These are phyloP conservation scores for Hyphopichia khmerensis DNA, from an alignment of 1,139 yeast species.

Conservation along the genomic window DNA sequence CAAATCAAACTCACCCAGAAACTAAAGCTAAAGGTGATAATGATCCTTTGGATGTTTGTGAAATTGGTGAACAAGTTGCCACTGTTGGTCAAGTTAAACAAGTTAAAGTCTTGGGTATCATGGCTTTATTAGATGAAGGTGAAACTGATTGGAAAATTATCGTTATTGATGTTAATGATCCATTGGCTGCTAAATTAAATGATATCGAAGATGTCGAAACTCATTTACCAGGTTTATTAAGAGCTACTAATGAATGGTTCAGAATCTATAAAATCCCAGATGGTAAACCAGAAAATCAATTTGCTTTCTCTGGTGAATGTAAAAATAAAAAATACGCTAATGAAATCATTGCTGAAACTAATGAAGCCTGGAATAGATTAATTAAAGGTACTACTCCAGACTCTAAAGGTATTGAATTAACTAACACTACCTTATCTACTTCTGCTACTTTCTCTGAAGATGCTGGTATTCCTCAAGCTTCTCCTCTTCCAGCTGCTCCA, in stretches of 20 bases:
- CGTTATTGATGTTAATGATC: constrained; percentile 80
- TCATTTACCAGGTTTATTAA: constrained; percentile 80
- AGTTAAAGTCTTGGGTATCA: constrained; percentile 88
- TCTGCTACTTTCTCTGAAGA: constrained; percentile 53
- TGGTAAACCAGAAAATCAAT: constrained; percentile 84
- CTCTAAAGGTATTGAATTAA: constrained; percentile 56
- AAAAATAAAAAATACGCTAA: constrained; percentile 69
- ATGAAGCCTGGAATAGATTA: constrained; percentile 74
- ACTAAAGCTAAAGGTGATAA: constrained; percentile 89
- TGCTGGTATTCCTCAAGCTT: constrained; percentile 65
- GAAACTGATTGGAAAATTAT: constrained; percentile 98
- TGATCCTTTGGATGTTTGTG: constrained; percentile 96
- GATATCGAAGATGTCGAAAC: constrained; percentile 81
- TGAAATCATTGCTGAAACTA: constrained; percentile 70
- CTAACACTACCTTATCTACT: constrained; percentile 69
- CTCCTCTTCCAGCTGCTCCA: constrained; percentile 81
- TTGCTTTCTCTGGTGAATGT: constrained; percentile 83
- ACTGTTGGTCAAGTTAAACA: constrained; percentile 73
- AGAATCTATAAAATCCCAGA: constrained; percentile 93
- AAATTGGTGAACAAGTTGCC: constrained; percentile 74
- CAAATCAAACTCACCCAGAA: constrained; percentile 60
- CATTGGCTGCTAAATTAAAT: constrained; percentile 70
- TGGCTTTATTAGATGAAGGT: constrained; percentile 95
- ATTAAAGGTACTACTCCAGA: constrained; percentile 53
- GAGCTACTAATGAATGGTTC: constrained; percentile 90